A percentile compares a stretch with the other conserved stretches of the same genome.
phyloP scores from a whole-genome alignment of 2,329 filamentous ascomycete species.

The Microascus cirrosus region DNA sequence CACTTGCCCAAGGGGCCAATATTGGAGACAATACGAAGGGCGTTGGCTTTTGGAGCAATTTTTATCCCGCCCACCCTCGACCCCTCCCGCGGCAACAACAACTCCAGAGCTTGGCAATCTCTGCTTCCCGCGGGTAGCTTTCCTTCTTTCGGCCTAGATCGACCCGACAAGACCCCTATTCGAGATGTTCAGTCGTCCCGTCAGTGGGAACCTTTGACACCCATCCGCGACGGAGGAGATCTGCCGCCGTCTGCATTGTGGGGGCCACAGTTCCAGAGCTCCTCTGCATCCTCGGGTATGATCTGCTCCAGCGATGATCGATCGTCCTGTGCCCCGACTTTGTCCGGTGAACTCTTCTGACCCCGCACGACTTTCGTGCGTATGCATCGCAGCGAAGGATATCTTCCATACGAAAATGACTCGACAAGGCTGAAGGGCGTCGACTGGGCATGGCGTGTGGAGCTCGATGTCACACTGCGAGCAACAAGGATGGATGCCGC shows the following conservation, averaged over 20 bases:
- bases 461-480: background rate
- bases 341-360: background rate
- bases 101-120: background rate
- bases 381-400: background rate
- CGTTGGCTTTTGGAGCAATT: too few species aligned
- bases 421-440: background rate
- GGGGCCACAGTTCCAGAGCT: background rate
- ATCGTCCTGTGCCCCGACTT: background rate
- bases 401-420: background rate
- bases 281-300: background rate
- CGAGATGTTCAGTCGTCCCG: background rate
- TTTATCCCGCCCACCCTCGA: too few species aligned
- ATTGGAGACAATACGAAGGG: too few species aligned
- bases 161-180: background rate
- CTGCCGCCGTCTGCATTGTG: background rate
- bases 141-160: slow-evolving; percentile 1
- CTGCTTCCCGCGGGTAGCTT: background rate
- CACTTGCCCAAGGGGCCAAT: too few species aligned
- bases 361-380: too few species aligned
- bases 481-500: background rate
- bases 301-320: background rate
- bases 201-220: background rate
- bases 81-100: too few species aligned
- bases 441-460: background rate
- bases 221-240: background rate